Evolutionary conservation across 23 red algal species (phyloP), one percentile per base, ranked within the genome.

Genomic region (Cyanidium caldarium): DNA sequence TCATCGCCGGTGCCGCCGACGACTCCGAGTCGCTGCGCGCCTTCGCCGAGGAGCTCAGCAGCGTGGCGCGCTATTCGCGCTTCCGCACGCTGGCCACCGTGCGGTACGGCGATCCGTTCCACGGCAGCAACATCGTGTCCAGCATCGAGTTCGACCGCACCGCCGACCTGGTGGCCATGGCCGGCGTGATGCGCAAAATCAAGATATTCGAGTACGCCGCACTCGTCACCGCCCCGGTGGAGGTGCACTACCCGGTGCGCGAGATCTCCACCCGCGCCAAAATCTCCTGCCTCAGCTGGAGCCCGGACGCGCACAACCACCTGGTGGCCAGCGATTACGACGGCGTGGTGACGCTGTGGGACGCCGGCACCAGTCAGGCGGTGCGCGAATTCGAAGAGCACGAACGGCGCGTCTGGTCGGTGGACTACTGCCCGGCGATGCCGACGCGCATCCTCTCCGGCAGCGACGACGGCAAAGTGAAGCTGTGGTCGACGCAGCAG

Each of bases 131-230:
- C 66, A 98, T 98, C 70, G 82, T 98, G 37, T 86, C 80, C 0
- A 77, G 75, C 29, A 87, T 98, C 40, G 92, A 98, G 58, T 89
- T 98, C 69, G 92, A 98, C 58, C 68, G 76, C 25, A 80, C 77
- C 35, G 68, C 68, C 19, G 85, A 89, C 45, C 57, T 82, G 56
- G 39, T 98, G 33, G 92, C 92, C 21, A 88, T 80, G 36, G 92
- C 92, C 1, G 92, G 92, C 12, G 84, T 98, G 20, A 88, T 80
- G 0, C 77, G 70, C 57, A 84, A 71, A 35, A 98, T 98, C 70
- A 88, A 89, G 69, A 98, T 98, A 40, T 98, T 98, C 57, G 84
- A 98, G 39, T 85, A 88, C 35, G 56, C 46, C 28, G 82, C 69
- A 21, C 44, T 88, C 1, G 65, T 56, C 14, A 31, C 23, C 51